Evolutionary conservation across 768 basidiomycete genomes (phyloP).

Genomic region (Naematelia encephala): DNA sequence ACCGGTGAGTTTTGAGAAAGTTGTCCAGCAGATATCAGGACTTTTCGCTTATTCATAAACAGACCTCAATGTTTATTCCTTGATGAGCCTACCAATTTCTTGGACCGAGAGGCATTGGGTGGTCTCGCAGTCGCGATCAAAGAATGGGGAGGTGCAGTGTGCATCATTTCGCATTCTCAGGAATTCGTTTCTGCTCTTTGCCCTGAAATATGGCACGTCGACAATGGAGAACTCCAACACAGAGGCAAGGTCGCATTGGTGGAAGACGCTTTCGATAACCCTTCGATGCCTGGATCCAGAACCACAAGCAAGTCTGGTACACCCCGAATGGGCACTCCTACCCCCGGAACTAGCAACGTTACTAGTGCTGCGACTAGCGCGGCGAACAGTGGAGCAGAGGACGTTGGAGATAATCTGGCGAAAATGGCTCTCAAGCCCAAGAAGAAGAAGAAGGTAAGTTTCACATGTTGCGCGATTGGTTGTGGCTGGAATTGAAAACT

Average conservation of each 20-base stretch:
- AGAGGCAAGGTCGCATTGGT: conserved; percentile 82
- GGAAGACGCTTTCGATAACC: conserved; percentile 75
- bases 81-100: conserved; percentile 93
- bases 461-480: neutral
- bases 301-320: conserved; percentile 68
- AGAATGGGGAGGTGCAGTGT: conserved; percentile 74
- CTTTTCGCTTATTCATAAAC: neutral
- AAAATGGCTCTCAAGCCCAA: conserved; percentile 52
- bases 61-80: conserved; percentile 53
- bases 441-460: conserved; percentile 81
- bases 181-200: conserved; percentile 53
- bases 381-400: conserved; percentile 36
- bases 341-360: conserved; percentile 70
- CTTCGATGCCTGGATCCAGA: conserved; percentile 68
- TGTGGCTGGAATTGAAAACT: neutral
- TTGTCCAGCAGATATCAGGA: too few relatives aligned
- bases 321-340: conserved; percentile 51
- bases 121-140: conserved; percentile 91
- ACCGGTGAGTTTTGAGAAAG: conserved; percentile 59
- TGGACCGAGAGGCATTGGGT: conserved; percentile 84
- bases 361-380: conserved; percentile 50
- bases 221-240: conserved; percentile 75
- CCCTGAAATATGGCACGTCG: conserved; percentile 93
- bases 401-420: conserved; percentile 37
- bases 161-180: conserved; percentile 88